These are phyloP conservation scores for Coemansia sp. DNA, from an alignment of 192 early-diverging fungal species.

Conservation along the genomic window DNA sequence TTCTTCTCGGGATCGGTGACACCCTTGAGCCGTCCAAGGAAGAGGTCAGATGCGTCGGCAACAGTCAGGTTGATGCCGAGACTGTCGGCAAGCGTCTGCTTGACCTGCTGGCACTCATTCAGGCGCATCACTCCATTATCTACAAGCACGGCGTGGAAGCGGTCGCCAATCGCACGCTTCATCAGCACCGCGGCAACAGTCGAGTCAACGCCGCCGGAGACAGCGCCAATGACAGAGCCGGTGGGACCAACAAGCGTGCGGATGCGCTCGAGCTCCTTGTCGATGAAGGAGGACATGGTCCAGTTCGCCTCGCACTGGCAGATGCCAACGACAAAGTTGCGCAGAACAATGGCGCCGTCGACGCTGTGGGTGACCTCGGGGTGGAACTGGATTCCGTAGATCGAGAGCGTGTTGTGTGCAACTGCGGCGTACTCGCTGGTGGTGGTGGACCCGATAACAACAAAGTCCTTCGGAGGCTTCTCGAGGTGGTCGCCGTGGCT, in stretches of 20 bases:
- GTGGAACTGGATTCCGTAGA: slow-evolving; percentile 99
- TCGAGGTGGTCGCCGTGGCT: slow-evolving; percentile 95
- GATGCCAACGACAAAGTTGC: slow-evolving; percentile 93
- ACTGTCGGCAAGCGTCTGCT: slow-evolving; percentile 82
- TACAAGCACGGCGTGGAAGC: slow-evolving; percentile 97
- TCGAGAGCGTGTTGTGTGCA: slow-evolving; percentile 73
- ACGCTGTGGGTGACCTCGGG: slow-evolving; percentile 99
- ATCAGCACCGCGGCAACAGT: slow-evolving; percentile 97
- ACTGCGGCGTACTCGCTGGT: slow-evolving; percentile 92
- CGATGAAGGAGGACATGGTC: slow-evolving; percentile 98
- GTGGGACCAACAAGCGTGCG: slow-evolving; percentile 85
- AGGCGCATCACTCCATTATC: slow-evolving; percentile 99
- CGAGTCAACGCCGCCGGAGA: slow-evolving; percentile 95
- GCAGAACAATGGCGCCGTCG: slow-evolving; percentile 76
- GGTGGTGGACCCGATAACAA: slow-evolving; percentile 78
- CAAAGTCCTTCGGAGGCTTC: slow-evolving; percentile 78
- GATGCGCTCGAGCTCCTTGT: slow-evolving; percentile 96
- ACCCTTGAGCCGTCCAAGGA: slow-evolving; percentile 84
- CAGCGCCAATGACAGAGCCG: slow-evolving; percentile 95
- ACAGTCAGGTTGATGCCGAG: slow-evolving; percentile 96
- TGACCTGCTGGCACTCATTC: slow-evolving; percentile 88
- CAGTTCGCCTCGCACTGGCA: slow-evolving; percentile 84
- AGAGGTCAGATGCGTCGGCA: slow-evolving; percentile 83
- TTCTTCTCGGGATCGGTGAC: slow-evolving; percentile 95
- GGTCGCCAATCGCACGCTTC: slow-evolving; percentile 96